phyloP scores from a whole-genome alignment of 2,329 filamentous ascomycete genomes.

The Cordyceps cicadae region DNA sequence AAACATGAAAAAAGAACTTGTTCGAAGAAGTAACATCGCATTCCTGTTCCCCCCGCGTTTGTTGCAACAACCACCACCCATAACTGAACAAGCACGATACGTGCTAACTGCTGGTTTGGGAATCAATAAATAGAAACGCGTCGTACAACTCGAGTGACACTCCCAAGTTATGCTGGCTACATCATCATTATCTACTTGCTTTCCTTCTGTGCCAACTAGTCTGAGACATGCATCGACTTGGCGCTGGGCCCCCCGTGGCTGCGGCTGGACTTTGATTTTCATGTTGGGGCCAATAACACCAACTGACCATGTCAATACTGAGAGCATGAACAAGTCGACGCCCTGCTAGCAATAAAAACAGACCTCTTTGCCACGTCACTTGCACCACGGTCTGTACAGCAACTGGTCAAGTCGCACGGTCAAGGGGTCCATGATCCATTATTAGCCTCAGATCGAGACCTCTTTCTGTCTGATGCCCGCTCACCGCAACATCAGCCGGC shows the following conservation, averaged over 20 bases:
- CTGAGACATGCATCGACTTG: slow-evolving; percentile 8
- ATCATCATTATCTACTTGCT: neutral
- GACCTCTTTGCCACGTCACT: neutral
- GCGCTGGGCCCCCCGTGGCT: neutral
- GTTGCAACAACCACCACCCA: neutral
- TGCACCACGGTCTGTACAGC: neutral
- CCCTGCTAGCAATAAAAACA: neutral
- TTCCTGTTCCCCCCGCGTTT: neutral
- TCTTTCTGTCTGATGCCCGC: neutral
- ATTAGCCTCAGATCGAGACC: slow-evolving; percentile 1
- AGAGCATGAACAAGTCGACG: neutral
- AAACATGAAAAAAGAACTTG: no score
- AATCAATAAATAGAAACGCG: neutral
- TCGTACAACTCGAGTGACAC: neutral
- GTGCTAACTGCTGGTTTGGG: neutral
- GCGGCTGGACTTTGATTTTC: neutral
- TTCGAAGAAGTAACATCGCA: neutral
- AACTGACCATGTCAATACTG: neutral
- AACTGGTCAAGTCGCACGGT: neutral
- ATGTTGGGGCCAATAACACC: neutral
- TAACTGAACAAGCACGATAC: neutral
- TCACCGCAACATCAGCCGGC: slow-evolving; percentile 1
- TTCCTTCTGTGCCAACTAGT: neutral
- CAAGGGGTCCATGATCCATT: neutral
- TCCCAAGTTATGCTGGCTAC: neutral